phyloP scores from a whole-genome alignment of 345 rosid species.

The Microcos paniculata region DNA sequence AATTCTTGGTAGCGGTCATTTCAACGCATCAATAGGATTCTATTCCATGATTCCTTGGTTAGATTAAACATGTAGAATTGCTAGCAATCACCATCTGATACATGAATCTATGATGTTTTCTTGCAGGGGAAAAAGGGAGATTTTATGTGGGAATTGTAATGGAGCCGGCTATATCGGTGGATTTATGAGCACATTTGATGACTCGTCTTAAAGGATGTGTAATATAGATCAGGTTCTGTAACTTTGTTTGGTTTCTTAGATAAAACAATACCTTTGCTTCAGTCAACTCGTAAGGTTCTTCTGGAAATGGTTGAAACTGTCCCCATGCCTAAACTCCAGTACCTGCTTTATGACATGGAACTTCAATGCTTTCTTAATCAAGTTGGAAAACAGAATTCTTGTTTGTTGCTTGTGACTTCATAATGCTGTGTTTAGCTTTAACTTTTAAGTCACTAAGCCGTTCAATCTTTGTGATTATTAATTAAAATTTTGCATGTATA shows the following conservation, averaged over 20 bases:
- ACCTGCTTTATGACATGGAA: neutral
- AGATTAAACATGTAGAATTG: neutral
- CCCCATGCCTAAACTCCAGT: neutral
- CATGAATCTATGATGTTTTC: neutral
- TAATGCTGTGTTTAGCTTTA: too few relatives aligned
- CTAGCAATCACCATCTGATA: neutral
- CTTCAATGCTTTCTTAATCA: neutral
- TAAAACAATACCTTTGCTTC: neutral
- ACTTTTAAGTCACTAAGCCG: too few relatives aligned
- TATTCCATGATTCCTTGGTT: neutral
- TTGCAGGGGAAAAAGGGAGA: conserved; percentile 83
- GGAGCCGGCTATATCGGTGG: conserved; percentile 98
- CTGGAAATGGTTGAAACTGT: neutral
- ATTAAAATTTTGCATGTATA: too few relatives aligned
- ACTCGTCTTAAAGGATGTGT: neutral
- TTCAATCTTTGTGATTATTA: too few relatives aligned
- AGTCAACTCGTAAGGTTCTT: neutral
- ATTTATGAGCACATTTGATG: conserved; percentile 80
- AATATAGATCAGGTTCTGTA: neutral
- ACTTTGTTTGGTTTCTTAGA: neutral
- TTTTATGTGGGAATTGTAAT: conserved; percentile 80
- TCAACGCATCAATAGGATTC: neutral
- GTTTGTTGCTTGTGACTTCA: too few relatives aligned
- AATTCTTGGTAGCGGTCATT: neutral
- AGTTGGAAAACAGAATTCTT: neutral